phyloP scores from a whole-genome alignment of 2,329 filamentous ascomycete species.

The Trichoderma afroharzianum region DNA sequence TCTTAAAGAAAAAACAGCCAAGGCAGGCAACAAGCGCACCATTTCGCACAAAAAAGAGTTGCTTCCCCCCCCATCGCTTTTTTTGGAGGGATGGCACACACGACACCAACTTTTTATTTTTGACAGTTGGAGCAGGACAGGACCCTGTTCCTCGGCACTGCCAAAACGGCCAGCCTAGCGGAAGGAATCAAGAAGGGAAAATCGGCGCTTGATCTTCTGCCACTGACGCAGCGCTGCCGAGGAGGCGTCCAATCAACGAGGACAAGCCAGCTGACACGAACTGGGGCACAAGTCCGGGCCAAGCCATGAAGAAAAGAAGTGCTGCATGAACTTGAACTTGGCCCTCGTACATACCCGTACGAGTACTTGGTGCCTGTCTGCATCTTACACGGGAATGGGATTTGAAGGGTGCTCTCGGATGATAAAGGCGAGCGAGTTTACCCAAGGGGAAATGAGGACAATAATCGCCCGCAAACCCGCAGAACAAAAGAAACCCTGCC shows the following conservation, averaged over 20 bases:
- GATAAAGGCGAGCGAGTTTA: not conserved
- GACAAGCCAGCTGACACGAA: constrained; percentile 10
- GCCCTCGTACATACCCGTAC: not conserved
- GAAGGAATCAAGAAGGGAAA: not conserved
- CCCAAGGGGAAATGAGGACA: not conserved
- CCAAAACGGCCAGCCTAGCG: not conserved
- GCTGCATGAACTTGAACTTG: not conserved
- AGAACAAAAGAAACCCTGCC: not conserved
- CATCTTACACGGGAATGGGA: not conserved
- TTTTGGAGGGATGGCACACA: not conserved
- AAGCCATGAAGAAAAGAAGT: not conserved
- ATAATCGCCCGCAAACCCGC: not conserved
- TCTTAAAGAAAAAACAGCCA: not conserved
- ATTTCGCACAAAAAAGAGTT: not conserved
- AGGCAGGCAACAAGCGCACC: not conserved
- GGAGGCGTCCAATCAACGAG: constrained; percentile 24
- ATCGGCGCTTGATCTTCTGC: constrained; percentile 8
- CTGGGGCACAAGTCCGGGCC: not conserved
- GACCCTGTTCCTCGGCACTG: not conserved
- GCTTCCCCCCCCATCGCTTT: not conserved
- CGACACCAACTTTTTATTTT: not conserved
- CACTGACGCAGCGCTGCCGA: constrained; percentile 18
- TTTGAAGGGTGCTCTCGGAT: not conserved
- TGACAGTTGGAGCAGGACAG: not conserved
- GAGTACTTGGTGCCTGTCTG: not conserved